A percentile compares a stretch with the other conserved stretches of the same genome.
Evolutionary conservation across 441 rosid species (phyloP).

Genomic region (Gossypium aridum): DNA sequence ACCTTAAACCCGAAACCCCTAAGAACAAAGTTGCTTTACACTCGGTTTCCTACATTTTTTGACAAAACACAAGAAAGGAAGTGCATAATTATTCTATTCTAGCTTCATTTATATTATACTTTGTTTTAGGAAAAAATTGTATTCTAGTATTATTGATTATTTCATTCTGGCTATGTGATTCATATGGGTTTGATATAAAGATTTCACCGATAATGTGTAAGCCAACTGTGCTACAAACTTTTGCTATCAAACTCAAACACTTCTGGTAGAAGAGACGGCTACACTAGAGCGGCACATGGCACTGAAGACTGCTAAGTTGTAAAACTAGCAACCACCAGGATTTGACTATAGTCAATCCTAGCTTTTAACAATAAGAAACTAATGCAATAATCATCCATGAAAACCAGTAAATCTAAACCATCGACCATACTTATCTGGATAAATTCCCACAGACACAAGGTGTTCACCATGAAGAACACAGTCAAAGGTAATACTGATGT

Average conservation of each 20-base stretch:
- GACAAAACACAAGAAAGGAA: background rate
- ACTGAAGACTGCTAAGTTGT: background rate
- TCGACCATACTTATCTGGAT: background rate
- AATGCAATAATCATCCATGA: background rate
- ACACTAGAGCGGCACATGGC: background rate
- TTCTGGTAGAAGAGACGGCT: background rate
- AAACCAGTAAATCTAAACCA: background rate
- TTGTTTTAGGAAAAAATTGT: background rate
- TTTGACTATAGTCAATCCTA: background rate
- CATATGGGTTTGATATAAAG: background rate
- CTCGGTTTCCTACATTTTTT: background rate
- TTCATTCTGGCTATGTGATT: background rate
- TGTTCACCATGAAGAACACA: background rate
- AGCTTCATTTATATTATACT: background rate
- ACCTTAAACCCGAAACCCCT: background rate
- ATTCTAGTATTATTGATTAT: background rate
- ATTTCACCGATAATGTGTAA: background rate
- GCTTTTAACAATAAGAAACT: background rate
- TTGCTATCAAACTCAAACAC: background rate
- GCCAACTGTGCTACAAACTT: background rate
- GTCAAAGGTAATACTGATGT: background rate
- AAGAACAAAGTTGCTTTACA: background rate
- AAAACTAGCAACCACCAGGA: background rate
- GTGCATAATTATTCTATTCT: background rate
- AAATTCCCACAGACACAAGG: background rate